Evolutionary conservation across 495 filamentous ascomycete genomes (phyloP).

Genomic region (Tuber calosporum): DNA sequence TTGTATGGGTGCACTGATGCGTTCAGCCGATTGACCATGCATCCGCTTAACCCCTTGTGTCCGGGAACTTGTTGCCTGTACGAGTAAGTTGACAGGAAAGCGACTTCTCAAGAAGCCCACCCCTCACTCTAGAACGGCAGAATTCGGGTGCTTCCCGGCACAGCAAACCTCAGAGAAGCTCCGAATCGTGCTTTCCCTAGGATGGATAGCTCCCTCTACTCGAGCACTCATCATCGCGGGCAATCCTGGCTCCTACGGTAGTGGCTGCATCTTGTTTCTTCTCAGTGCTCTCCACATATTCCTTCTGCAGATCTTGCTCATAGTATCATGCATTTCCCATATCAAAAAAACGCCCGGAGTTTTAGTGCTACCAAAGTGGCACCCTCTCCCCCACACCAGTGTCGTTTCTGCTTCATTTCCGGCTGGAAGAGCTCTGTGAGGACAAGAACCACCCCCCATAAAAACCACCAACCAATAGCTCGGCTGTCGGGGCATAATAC

Average conservation of each 20-base stretch:
- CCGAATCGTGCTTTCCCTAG: not conserved
- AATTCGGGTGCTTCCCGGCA: not conserved
- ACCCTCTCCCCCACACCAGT: conserved; percentile 14
- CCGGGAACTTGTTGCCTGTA: not conserved
- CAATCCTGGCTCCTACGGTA: conserved; percentile 13
- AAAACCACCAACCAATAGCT: conserved; percentile 10
- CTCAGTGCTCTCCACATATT: not conserved
- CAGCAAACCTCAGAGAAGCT: not conserved
- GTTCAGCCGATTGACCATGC: not conserved
- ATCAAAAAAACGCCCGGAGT: conserved; percentile 19
- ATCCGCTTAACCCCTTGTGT: not conserved
- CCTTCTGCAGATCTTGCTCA: conserved; percentile 28
- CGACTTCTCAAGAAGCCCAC: not conserved
- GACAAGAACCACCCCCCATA: not conserved
- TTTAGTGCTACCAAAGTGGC: conserved; percentile 20
- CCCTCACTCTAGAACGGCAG: not conserved
- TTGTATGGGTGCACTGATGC: not conserved
- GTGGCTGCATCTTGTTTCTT: conserved; percentile 3
- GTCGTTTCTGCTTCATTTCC: conserved; percentile 3
- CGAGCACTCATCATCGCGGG: not conserved
- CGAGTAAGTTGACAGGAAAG: no score
- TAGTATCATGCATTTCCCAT: conserved; percentile 10
- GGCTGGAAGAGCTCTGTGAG: conserved; percentile 9
- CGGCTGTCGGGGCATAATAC: not conserved
- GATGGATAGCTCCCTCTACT: not conserved